Percentiles rank a stretch among this genome's conserved stretches.
Conservation (phyloP, 352 stramenopile genomes). For the Blastocystis sp. region DNA sequence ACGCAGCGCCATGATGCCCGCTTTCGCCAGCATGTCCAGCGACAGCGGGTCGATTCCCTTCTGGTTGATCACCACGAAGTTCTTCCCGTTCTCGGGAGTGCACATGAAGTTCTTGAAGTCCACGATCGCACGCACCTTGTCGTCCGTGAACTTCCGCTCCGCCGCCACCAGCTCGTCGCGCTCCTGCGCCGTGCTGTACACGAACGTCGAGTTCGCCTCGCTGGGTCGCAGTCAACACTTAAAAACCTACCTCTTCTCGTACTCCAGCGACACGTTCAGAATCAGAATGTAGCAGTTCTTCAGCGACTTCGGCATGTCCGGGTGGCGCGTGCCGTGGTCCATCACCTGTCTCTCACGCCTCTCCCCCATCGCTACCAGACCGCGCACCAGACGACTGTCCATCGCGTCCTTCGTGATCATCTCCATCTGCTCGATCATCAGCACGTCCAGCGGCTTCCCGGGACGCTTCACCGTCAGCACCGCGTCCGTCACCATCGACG, state of each 20-base stretch:
- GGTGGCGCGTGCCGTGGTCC: constrained; percentile 93
- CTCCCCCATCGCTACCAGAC: constrained; percentile 55
- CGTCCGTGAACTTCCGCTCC: constrained; percentile 84
- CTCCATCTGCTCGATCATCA: constrained; percentile 98
- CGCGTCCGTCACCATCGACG: constrained; percentile 88
- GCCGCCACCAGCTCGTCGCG: constrained; percentile 89
- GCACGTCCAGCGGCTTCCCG: constrained; percentile 80
- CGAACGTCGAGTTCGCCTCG: constrained; percentile 92
- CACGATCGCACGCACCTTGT: constrained; percentile 85
- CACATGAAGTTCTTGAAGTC: constrained; percentile 94
- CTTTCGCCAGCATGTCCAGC: constrained; percentile 98
- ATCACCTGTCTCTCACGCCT: constrained; percentile 70
- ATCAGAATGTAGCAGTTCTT: constrained; percentile 96
- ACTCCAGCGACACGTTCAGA: constrained; percentile 98
- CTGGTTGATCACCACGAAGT: constrained; percentile 98
- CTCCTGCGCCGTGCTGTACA: constrained; percentile 94
- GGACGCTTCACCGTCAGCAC: constrained; percentile 81
- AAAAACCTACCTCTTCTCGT: constrained; percentile 82
- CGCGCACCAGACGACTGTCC: constrained; percentile 73
- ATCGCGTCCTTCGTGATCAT: constrained; percentile 89
- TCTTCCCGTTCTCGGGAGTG: constrained; percentile 82
- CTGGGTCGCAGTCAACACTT: not conserved
- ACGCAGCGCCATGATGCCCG: constrained; percentile 86
- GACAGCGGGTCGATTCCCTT: constrained; percentile 96
- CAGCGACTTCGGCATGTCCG: constrained; percentile 90